A percentile compares a stretch with the other conserved stretches of the same genome.
These are phyloP conservation scores for Podospora comata DNA, from an alignment of 495 filamentous ascomycete genomes.

Conservation along the genomic window DNA sequence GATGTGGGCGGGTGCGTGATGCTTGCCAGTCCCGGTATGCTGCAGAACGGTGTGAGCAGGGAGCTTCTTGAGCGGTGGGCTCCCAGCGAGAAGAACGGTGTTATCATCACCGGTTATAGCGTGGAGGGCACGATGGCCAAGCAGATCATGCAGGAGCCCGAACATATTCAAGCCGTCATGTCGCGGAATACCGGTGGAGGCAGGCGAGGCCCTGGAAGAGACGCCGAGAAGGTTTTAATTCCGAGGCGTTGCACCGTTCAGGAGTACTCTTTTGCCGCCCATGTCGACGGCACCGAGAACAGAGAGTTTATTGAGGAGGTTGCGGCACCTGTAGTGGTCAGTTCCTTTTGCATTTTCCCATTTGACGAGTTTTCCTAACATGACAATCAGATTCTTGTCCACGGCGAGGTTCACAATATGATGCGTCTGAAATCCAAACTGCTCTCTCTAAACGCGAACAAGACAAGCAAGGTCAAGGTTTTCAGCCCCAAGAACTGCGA, in stretches of 20 bases:
- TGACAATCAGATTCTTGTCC: conserved; percentile 73
- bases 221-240: conserved; percentile 81
- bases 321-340: conserved; percentile 82
- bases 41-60: conserved; percentile 90
- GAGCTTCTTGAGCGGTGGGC: conserved; percentile 94
- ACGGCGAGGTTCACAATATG: conserved; percentile 98
- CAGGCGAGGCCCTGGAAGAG: conserved; percentile 54
- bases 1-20: conserved; percentile 95
- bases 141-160: conserved; percentile 86
- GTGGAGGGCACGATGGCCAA: conserved; percentile 99
- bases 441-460: conserved; percentile 80
- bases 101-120: conserved; percentile 96
- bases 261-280: conserved; percentile 90
- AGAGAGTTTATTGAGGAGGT: conserved; percentile 93
- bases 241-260: conserved; percentile 86
- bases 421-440: conserved; percentile 92
- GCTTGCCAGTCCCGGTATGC: conserved; percentile 95
- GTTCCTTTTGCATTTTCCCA: conserved; percentile 31
- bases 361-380: conserved; percentile 24
- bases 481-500: conserved; percentile 93
- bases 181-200: conserved; percentile 57
- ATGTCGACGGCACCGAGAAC: conserved; percentile 96
- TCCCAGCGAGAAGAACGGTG: conserved; percentile 88
- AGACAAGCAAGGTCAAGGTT: conserved; percentile 77
- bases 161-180: conserved; percentile 91